Conservation (phyloP, 768 basidiomycete species). For the Cystobasidium ongulense region DNA sequence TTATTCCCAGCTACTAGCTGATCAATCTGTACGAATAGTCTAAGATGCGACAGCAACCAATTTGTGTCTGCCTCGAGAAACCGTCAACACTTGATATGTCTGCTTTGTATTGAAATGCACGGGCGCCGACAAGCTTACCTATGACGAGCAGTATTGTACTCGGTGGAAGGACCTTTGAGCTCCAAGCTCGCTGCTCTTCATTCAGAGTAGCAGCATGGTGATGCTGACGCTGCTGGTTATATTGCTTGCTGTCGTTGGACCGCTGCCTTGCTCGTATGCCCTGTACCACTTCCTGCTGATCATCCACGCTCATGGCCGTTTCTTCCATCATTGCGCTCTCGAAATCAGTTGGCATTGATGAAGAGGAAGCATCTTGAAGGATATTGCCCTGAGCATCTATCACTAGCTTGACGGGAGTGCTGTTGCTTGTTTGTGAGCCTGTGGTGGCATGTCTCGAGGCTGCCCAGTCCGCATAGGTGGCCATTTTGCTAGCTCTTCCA, state of each 20-base stretch:
- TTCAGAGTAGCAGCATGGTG: neutral
- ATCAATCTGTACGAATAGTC: neutral
- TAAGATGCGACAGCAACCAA: constrained; percentile 14
- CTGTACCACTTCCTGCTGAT: neutral
- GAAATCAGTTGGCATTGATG: neutral
- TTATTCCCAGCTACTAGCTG: neutral
- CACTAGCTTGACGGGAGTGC: neutral
- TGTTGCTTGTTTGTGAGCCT: neutral
- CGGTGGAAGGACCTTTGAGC: neutral
- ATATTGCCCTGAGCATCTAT: neutral
- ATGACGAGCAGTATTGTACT: constrained; percentile 11
- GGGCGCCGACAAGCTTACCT: neutral
- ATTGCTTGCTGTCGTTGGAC: neutral
- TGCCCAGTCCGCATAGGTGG: constrained; percentile 4
- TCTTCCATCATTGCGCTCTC: neutral
- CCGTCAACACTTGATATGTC: too few relatives aligned
- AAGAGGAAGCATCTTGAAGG: neutral
- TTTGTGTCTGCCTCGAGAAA: constrained; percentile 1
- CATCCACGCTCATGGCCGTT: neutral
- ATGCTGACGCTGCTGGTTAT: neutral
- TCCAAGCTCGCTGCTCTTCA: neutral
- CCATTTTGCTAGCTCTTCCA: neutral
- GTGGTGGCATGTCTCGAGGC: neutral
- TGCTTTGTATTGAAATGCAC: too few relatives aligned
- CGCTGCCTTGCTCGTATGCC: neutral